phyloP scores from a whole-genome alignment of 345 rosid genomes.

The Camelina laxa region DNA sequence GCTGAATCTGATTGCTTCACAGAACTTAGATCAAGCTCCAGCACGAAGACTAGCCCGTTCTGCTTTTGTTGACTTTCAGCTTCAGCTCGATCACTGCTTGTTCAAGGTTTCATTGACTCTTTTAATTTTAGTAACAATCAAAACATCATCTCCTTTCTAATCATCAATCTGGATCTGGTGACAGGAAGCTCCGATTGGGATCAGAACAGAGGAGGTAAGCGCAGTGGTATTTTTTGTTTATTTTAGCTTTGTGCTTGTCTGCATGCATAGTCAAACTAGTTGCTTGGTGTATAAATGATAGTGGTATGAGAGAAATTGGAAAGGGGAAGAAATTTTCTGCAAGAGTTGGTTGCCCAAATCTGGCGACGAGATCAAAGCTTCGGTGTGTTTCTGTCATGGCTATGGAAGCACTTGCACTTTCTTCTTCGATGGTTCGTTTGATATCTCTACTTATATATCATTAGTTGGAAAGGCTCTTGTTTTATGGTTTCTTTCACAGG shows the following conservation, averaged over 20 bases:
- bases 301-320: constrained; percentile 82
- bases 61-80: constrained; percentile 69
- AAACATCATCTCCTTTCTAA: neutral
- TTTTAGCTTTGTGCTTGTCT: neutral
- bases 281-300: constrained; percentile 40
- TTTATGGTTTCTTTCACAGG: constrained; percentile 52
- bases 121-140: neutral
- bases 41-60: constrained; percentile 73
- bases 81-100: constrained; percentile 80
- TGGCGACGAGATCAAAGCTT: constrained; percentile 68
- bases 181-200: constrained; percentile 78
- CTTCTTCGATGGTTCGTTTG: constrained; percentile 88
- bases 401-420: constrained; percentile 99
- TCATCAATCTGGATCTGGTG: constrained; percentile 37
- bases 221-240: constrained; percentile 19
- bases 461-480: constrained; percentile 13
- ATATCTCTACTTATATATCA: neutral
- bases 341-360: constrained; percentile 82
- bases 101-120: constrained; percentile 58
- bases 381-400: constrained; percentile 81
- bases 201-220: constrained; percentile 80
- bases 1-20: constrained; percentile 67
- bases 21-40: constrained; percentile 74
- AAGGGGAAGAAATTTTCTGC: constrained; percentile 75
- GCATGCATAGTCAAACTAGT: neutral